Conservation (phyloP, 345 rosid species). For the Cardiospermum halicacabum region DNA sequence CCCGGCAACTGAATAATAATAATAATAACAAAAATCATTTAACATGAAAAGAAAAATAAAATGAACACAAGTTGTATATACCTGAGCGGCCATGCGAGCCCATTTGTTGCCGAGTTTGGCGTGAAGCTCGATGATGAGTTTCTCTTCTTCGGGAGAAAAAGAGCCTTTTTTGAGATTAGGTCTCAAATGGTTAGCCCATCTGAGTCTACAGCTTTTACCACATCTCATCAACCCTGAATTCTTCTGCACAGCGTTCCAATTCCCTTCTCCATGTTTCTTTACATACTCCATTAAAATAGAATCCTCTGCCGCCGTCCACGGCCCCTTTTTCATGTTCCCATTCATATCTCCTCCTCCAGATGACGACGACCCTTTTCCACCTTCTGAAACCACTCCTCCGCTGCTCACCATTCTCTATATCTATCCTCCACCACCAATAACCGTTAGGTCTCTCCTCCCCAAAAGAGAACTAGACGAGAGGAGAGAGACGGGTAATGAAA, state of each 20-base stretch:
- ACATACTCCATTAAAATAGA: conserved; percentile 68
- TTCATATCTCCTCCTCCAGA: not conserved
- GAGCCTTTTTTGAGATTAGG: conserved; percentile 81
- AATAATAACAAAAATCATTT: not conserved
- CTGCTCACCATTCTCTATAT: conserved; percentile 26
- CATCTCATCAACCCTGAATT: conserved; percentile 71
- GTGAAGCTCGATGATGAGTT: conserved; percentile 71
- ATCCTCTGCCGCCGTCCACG: conserved; percentile 80
- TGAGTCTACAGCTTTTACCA: conserved; percentile 81
- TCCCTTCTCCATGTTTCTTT: conserved; percentile 68
- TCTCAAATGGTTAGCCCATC: conserved; percentile 92
- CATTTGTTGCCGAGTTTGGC: conserved; percentile 80
- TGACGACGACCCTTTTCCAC: conserved; percentile 7
- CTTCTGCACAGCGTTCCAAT: conserved; percentile 79
- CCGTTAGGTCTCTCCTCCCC: no score
- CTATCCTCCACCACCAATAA: conserved; percentile 6
- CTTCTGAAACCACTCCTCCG: conserved; percentile 21
- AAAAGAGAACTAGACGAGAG: no score
- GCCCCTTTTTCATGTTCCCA: conserved; percentile 68
- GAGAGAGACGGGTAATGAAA: no score
- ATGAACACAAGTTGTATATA: conserved; percentile 9
- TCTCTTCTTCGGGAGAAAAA: conserved; percentile 64
- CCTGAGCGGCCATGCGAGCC: conserved; percentile 98
- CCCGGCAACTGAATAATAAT: conserved; percentile 95
- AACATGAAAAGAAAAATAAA: not conserved